A percentile compares a stretch with the other conserved stretches of the same genome.
Conservation (phyloP, 768 basidiomycete species). For the Tephrocybe sp. region DNA sequence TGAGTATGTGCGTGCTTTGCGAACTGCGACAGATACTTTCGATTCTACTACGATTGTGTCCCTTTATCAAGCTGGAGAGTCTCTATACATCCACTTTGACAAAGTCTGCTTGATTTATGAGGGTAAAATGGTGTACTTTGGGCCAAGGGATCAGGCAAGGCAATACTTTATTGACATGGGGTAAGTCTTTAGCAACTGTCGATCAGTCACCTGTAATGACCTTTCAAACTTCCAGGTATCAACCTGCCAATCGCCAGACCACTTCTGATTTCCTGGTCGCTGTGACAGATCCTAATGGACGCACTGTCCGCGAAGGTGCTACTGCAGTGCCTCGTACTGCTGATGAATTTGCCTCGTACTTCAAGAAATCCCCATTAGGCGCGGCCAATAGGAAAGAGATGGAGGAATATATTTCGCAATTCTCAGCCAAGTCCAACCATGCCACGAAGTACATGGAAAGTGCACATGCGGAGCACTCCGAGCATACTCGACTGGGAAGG, state of each 20-base stretch:
- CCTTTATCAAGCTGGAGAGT: conserved; percentile 82
- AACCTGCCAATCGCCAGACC: conserved; percentile 61
- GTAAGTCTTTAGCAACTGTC: conserved; percentile 12
- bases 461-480: conserved; percentile 49
- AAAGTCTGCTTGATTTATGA: conserved; percentile 80
- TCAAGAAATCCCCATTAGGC: conserved; percentile 37
- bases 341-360: conserved; percentile 53
- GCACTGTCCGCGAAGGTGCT: conserved; percentile 43
- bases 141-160: conserved; percentile 59
- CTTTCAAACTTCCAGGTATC: conserved; percentile 32
- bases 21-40: conserved; percentile 58
- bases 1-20: conserved; percentile 67
- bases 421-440: conserved; percentile 41
- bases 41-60: conserved; percentile 68
- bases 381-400: conserved; percentile 43
- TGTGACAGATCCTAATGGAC: conserved; percentile 60
- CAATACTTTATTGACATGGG: conserved; percentile 71
- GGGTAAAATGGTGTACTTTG: conserved; percentile 73
- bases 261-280: conserved; percentile 63
- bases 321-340: conserved; percentile 49
- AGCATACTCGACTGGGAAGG: conserved; percentile 34
- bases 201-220: not conserved
- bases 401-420: conserved; percentile 38
- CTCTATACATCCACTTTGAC: conserved; percentile 64
- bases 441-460: conserved; percentile 43